Evolutionary conservation across 306 rosid species (phyloP), one percentile per base, ranked within the genome.

Genomic region (Pueraria montana): DNA sequence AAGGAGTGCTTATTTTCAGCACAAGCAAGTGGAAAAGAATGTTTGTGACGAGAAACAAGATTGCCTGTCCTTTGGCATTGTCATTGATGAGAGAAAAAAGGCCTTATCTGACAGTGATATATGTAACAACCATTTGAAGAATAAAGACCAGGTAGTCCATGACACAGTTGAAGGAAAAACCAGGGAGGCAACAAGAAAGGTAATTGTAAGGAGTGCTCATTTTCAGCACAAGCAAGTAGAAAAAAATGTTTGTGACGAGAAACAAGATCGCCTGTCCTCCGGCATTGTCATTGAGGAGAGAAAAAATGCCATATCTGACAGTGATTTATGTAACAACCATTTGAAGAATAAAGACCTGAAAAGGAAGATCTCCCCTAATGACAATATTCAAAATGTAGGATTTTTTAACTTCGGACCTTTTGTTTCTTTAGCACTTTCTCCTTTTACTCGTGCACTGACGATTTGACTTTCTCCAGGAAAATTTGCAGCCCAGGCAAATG

Each of bases 1-100:
- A 48, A 93, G 96, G 86, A 93, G 99, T 86, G 76, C 90, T 50
- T 89, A 91, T 84, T 93, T 93, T 73, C 91, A 84, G 89, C 89
- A 80, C 48, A 93, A 91, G 84, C 72, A 84, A 16, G 82, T 62
- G 59, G 84, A 85, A 78, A 83, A 79, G 71, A 76, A 82, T 71
- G 85, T 72, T 11, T 74, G 58, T 64, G 92, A 84, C 6, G 63
- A 76, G 52, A 77, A 86, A 68, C 89, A 75, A 82, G 89, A 78
- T 8, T 5, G 0, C 40, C 62, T 46, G 82, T 62, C 56, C 32
- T 81, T 86, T 80, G 68, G 83, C 86, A 43, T 48, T 55, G 53
- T 66, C 68, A 83, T 6, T 36, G 84, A 74, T 45, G 34, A 62
- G 76, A 32, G 64, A 30, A 78, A 85, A 76, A 89, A 80, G 58